Evolutionary conservation across 2,329 filamentous ascomycete genomes (phyloP).

Genomic region (Arthrinium phaeospermum): DNA sequence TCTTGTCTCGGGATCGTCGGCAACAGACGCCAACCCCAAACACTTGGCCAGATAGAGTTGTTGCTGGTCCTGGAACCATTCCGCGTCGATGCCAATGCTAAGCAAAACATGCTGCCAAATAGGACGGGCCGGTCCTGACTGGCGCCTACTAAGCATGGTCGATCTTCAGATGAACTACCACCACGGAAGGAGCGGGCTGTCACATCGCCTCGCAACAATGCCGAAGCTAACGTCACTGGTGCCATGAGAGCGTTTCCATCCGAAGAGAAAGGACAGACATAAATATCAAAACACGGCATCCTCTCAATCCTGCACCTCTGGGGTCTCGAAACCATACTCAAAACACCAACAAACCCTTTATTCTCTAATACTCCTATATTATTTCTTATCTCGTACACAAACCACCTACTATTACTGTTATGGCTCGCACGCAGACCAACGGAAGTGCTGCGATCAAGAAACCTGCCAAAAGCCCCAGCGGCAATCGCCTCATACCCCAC

Average conservation of each 20-base stretch:
- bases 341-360: background rate
- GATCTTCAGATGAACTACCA: background rate
- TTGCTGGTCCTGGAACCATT: background rate
- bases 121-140: background rate
- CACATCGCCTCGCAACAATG: background rate
- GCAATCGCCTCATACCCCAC: constrained; percentile 42
- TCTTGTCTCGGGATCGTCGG: background rate
- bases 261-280: background rate
- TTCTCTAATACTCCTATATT: background rate
- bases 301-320: background rate
- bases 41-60: background rate
- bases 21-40: background rate
- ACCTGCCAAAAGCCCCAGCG: background rate
- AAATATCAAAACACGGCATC: background rate
- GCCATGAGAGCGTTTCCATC: background rate
- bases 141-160: background rate
- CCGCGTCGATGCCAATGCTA: no score
- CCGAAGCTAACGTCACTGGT: background rate
- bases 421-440: background rate
- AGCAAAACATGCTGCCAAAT: no score
- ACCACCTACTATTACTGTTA: background rate
- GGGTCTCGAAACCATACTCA: background rate
- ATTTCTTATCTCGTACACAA: background rate
- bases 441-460: background rate
- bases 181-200: background rate